Percentiles rank a stretch among this genome's conserved stretches.
phyloP scores from a whole-genome alignment of 1,284 basidiomycete genomes.

The Boletellus deceptivus region DNA sequence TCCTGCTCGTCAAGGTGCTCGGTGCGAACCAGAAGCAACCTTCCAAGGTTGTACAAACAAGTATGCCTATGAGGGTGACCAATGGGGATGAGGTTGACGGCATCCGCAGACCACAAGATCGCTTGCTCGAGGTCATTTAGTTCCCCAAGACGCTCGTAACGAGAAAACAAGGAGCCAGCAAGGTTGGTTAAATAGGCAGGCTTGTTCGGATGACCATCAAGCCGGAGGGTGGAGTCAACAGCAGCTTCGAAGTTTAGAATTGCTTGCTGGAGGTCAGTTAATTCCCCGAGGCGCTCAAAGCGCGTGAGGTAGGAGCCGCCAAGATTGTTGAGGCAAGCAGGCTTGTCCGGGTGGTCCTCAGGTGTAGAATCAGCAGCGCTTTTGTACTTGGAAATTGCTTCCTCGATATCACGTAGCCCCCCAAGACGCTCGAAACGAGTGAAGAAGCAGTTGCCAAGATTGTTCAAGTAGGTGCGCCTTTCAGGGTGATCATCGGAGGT shows the following conservation, averaged over 20 bases:
- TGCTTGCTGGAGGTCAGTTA: neutral
- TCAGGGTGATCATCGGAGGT: neutral
- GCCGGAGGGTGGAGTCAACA: neutral
- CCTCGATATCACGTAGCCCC: neutral
- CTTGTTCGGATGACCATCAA: neutral
- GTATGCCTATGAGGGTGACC: neutral
- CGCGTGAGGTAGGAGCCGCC: neutral
- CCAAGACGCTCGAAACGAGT: slow-evolving; percentile 6
- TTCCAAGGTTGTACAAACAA: neutral
- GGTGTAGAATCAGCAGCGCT: neutral
- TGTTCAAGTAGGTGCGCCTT: neutral
- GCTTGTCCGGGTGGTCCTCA: neutral
- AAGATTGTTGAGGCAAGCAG: neutral
- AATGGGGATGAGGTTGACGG: neutral
- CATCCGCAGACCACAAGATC: neutral
- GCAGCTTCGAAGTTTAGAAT: neutral
- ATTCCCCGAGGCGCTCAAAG: slow-evolving; percentile 2
- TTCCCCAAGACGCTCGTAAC: neutral
- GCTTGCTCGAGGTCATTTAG: slow-evolving; percentile 10
- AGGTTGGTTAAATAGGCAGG: neutral
- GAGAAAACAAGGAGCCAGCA: neutral
- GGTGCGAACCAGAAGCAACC: neutral
- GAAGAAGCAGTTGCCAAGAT: neutral
- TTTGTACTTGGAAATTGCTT: neutral
- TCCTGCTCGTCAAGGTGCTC: neutral